Evolutionary conservation across 306 rosid species (phyloP), one percentile per base, ranked within the genome.

Genomic region (Castanea mollissima): DNA sequence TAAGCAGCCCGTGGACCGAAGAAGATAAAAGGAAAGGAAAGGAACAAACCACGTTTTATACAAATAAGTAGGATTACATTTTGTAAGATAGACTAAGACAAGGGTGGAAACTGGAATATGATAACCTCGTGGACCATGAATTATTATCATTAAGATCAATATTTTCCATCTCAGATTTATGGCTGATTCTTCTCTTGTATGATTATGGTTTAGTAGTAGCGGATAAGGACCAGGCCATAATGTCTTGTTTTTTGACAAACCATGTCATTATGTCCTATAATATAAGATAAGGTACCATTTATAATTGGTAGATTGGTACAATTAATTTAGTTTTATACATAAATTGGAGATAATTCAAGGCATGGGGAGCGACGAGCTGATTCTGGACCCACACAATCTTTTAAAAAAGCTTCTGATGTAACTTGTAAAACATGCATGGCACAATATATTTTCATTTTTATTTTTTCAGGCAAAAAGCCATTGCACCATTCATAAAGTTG

Each of bases 381-480:
- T n/a, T 83, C 44, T 75, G 87, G 90, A 81, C 89, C 89, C 83
- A 88, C 87, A 73, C 74, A 85, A 90, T 84, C 92, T 55, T 19
- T 55, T 51, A 49, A 67, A 82, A 88, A 84, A 81, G 32, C 68
- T 81, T 2, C 55, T 78, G 72, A 74, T 29, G 73, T 41, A 41
- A 41, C 46, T 41, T 41, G 58, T 78, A 59, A 38, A 31, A 80
- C 64, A 55, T 78, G 32, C 79, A 71, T 63, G 78, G 25, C 79
- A 71, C 72, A 52, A 54, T 4, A 29, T 65, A 67, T 68, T 64
- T 18, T 41, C 70, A 63, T 63, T 63, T 31, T 27, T 27, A 5
- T 31, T 63, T 63, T 31, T 19, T 63, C 20, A 11, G 15, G 38
- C 27, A 62, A 57, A 58, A 21, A 60, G 34, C 29, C 41, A 62